These are phyloP conservation scores for Diplodia corticola DNA, from an alignment of 2,329 filamentous ascomycete species.

Conservation along the genomic window DNA sequence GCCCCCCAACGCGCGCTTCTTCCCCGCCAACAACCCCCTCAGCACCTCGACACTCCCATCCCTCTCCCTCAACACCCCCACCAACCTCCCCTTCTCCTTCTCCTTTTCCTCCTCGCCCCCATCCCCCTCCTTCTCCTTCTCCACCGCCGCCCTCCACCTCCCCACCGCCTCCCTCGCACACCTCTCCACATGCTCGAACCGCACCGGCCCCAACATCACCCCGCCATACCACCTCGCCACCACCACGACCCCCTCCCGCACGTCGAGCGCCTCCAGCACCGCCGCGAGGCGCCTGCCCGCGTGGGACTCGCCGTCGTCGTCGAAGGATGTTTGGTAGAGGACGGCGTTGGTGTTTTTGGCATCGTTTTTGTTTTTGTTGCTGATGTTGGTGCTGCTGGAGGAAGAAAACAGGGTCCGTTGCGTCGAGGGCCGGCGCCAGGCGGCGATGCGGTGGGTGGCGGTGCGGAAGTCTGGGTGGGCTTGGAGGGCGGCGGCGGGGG, in stretches of 20 bases:
- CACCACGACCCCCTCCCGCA: slow-evolving; percentile 47
- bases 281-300: slow-evolving; percentile 51
- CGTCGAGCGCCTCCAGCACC: slow-evolving; percentile 47
- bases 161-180: slow-evolving; percentile 50
- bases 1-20: slow-evolving; percentile 31
- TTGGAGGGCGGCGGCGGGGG: slow-evolving; percentile 41
- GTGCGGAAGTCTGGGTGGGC: slow-evolving; percentile 44
- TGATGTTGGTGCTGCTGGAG: background rate
- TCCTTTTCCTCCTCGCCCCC: slow-evolving; percentile 20
- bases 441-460: slow-evolving; percentile 54
- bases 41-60: slow-evolving; percentile 52
- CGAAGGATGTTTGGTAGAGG: slow-evolving; percentile 45
- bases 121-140: slow-evolving; percentile 36
- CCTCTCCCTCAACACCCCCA: slow-evolving; percentile 38
- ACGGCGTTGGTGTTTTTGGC: background rate
- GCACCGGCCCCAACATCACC: slow-evolving; percentile 52
- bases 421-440: slow-evolving; percentile 50
- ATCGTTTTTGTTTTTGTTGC: background rate
- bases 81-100: slow-evolving; percentile 40
- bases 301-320: slow-evolving; percentile 58
- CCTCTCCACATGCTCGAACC: slow-evolving; percentile 56
- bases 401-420: slow-evolving; percentile 37
- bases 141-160: slow-evolving; percentile 31
- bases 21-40: slow-evolving; percentile 47
- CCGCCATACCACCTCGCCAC: slow-evolving; percentile 59